Percentiles rank a stretch among this genome's conserved stretches.
phyloP scores from a whole-genome alignment of 2,329 filamentous ascomycete genomes.

The Talaromyces sp. region DNA sequence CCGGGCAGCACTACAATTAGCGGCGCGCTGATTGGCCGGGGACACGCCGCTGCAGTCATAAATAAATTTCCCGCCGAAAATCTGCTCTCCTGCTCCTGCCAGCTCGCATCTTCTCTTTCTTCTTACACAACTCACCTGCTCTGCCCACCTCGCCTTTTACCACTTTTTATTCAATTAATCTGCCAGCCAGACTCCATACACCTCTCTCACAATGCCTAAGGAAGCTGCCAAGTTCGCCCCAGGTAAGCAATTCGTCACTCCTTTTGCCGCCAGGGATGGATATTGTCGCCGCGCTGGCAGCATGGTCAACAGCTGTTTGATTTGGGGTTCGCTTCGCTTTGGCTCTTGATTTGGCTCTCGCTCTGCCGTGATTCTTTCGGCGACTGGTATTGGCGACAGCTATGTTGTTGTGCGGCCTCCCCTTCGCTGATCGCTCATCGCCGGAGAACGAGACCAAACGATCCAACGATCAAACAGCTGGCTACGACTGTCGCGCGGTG shows the following conservation, averaged over 20 bases:
- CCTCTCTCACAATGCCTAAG: conserved; percentile 36
- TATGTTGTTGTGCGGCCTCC: neutral
- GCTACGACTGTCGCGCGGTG: neutral
- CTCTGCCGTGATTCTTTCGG: neutral
- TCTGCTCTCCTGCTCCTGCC: conserved; percentile 19
- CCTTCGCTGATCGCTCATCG: neutral
- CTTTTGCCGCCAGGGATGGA: conserved; percentile 2
- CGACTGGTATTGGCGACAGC: neutral
- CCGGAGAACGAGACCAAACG: neutral
- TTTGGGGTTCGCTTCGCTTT: neutral
- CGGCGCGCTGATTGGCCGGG: conserved; percentile 27
- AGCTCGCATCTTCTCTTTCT: conserved; percentile 15
- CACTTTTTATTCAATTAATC: neutral
- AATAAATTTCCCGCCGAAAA: conserved; percentile 29
- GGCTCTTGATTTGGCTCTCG: neutral
- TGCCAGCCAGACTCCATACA: neutral
- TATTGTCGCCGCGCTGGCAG: neutral
- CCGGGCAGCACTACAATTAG: conserved; percentile 28
- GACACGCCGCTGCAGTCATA: conserved; percentile 24
- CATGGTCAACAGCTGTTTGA: neutral
- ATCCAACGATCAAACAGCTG: neutral
- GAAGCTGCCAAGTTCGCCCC: conserved; percentile 37
- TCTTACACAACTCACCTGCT: neutral
- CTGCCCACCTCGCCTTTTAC: neutral
- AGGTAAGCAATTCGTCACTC: conserved; percentile 34